phyloP scores from a whole-genome alignment of 768 basidiomycete genomes.

The Xerocomellus amylosporus region DNA sequence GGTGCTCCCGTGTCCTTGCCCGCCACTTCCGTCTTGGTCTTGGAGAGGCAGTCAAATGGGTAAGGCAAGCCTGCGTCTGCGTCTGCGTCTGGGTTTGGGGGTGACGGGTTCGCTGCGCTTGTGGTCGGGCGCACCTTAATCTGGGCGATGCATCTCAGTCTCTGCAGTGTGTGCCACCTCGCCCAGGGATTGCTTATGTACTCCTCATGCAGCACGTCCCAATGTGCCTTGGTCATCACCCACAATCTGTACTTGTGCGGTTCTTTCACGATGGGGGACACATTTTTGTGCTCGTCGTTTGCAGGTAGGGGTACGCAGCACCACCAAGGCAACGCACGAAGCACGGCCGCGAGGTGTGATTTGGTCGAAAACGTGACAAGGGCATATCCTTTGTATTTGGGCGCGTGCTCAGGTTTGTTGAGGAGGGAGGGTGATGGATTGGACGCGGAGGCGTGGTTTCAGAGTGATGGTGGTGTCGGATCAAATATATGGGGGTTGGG shows the following conservation, averaged over 20 bases:
- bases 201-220: slow-evolving; percentile 65
- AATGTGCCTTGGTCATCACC: slow-evolving; percentile 50
- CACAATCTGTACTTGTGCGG: slow-evolving; percentile 62
- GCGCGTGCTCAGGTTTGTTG: slow-evolving; percentile 44
- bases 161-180: slow-evolving; percentile 33
- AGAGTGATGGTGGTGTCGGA: slow-evolving; percentile 32
- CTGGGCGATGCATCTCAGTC: not conserved
- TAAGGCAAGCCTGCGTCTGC: slow-evolving; percentile 38
- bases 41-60: slow-evolving; percentile 60
- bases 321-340: slow-evolving; percentile 57
- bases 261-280: slow-evolving; percentile 31
- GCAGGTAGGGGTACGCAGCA: not conserved
- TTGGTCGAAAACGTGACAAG: slow-evolving; percentile 53
- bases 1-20: not conserved
- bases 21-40: not conserved
- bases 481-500: not conserved
- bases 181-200: slow-evolving; percentile 59
- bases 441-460: slow-evolving; percentile 34
- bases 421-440: slow-evolving; percentile 42
- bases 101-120: not conserved
- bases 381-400: slow-evolving; percentile 70
- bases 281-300: not conserved
- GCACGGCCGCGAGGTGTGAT: slow-evolving; percentile 41
- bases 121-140: not conserved
- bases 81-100: not conserved